These are phyloP conservation scores for Termitomyces sp. DNA, from an alignment of 768 basidiomycete genomes.

Conservation along the genomic window DNA sequence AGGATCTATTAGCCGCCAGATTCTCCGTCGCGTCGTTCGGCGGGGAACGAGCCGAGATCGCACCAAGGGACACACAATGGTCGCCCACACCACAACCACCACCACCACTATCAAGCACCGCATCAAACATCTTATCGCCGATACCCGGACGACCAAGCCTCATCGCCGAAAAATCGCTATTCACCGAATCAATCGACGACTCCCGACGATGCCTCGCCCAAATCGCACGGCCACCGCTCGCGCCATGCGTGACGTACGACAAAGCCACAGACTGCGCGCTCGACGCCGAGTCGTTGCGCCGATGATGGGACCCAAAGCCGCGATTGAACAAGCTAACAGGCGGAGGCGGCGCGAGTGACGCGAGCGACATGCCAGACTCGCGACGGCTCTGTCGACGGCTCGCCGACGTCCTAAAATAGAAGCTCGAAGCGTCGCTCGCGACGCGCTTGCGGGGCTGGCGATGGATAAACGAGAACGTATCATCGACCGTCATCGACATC, in stretches of 20 bases:
- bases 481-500: constrained; percentile 55
- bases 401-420: constrained; percentile 56
- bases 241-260: constrained; percentile 50
- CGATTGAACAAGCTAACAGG: constrained; percentile 74
- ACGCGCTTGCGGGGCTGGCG: constrained; percentile 43
- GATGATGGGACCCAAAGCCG: constrained; percentile 44
- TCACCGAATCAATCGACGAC: constrained; percentile 56
- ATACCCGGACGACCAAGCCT: constrained; percentile 66
- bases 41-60: constrained; percentile 71
- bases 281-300: constrained; percentile 53
- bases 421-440: constrained; percentile 74
- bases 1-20: constrained; percentile 27
- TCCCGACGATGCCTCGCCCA: constrained; percentile 59
- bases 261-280: constrained; percentile 56
- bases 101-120: constrained; percentile 8
- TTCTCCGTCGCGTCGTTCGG: constrained; percentile 27
- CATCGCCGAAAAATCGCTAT: constrained; percentile 56
- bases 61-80: constrained; percentile 47
- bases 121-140: constrained; percentile 87
- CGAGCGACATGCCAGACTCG: constrained; percentile 55
- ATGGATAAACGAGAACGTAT: constrained; percentile 64
- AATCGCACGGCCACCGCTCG: constrained; percentile 47
- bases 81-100: constrained; percentile 22
- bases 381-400: constrained; percentile 51
- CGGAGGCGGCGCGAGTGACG: constrained; percentile 43